A percentile compares a stretch with the other conserved stretches of the same genome.
Conservation (phyloP, 139 green algal genomes). For the Trebouxia sp. region DNA sequence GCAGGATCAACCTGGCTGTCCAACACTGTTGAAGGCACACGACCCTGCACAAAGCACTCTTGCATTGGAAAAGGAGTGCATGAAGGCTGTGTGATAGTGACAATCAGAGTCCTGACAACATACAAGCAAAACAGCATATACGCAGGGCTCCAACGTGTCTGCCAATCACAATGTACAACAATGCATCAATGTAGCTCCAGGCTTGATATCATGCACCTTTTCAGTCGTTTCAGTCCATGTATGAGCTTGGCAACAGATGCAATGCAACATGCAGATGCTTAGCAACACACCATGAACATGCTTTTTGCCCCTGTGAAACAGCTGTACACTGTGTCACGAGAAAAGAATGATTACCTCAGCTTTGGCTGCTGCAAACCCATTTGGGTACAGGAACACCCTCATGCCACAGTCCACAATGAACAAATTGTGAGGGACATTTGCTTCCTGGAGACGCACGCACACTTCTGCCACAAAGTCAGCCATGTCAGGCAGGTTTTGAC, state of each 20-base stretch:
- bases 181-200: too few relatives aligned
- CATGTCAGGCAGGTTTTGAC: constrained; percentile 57
- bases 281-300: not conserved
- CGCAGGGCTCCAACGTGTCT: too few relatives aligned
- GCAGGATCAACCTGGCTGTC: constrained; percentile 91
- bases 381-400: constrained; percentile 88
- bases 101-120: too few relatives aligned
- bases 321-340: not conserved
- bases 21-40: constrained; percentile 55
- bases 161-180: too few relatives aligned
- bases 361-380: constrained; percentile 83
- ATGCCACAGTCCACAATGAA: constrained; percentile 88
- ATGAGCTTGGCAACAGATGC: too few relatives aligned
- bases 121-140: too few relatives aligned
- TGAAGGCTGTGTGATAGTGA: too few relatives aligned
- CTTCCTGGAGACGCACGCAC: constrained; percentile 68
- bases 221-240: too few relatives aligned
- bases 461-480: constrained; percentile 65
- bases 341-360: constrained; percentile 45
- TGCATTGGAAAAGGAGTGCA: not conserved
- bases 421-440: constrained; percentile 96
- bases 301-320: too few relatives aligned
- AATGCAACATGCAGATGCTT: not conserved
- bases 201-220: too few relatives aligned
- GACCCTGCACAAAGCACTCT: not conserved